Percentiles rank a stretch among this genome's conserved stretches.
These are phyloP conservation scores for Haplosporangium gracile DNA, from an alignment of 192 early-diverging fungal species.

Conservation along the genomic window DNA sequence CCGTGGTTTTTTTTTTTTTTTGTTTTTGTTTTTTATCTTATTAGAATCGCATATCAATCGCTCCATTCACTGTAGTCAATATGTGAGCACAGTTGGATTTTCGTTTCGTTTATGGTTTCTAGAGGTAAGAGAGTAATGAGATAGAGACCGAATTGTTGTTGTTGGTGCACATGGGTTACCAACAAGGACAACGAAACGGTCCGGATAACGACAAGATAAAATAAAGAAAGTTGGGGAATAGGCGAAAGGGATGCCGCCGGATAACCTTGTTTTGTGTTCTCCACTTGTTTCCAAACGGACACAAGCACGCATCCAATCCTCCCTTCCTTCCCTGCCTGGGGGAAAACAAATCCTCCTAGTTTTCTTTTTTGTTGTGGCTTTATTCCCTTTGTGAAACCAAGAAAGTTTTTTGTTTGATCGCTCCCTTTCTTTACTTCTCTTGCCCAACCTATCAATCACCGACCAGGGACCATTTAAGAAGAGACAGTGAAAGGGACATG, in stretches of 20 bases:
- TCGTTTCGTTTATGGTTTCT: neutral
- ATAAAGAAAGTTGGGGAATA: neutral
- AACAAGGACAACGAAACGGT: neutral
- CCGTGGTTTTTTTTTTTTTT: neutral
- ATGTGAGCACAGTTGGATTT: neutral
- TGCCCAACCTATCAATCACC: neutral
- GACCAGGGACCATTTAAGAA: neutral
- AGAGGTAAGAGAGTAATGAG: neutral
- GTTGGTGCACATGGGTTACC: neutral
- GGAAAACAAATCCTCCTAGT: neutral
- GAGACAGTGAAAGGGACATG: neutral
- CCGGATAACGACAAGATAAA: neutral
- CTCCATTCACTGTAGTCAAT: neutral
- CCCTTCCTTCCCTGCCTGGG: neutral
- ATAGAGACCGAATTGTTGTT: neutral
- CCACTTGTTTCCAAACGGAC: neutral
- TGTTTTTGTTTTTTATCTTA: neutral
- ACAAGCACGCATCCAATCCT: neutral
- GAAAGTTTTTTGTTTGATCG: neutral
- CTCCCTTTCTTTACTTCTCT: neutral
- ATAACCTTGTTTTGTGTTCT: neutral
- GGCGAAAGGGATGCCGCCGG: neutral
- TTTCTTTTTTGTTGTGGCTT: neutral
- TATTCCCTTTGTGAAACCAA: conserved; percentile 3
- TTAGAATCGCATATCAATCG: neutral